Evolutionary conservation across 345 rosid species (phyloP).

Genomic region (Turnera subulata): DNA sequence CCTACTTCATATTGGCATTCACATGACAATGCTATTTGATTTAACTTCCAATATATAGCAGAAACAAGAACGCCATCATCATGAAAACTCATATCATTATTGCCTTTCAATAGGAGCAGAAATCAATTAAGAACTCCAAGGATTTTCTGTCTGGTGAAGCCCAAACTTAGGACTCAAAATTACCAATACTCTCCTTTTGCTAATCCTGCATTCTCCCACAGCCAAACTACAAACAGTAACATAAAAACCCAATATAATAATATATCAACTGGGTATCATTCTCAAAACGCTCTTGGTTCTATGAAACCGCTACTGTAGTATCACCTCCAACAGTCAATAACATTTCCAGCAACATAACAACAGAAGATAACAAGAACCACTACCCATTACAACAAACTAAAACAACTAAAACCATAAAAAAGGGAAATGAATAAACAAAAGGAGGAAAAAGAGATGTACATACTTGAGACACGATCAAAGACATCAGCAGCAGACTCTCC

Average conservation of each 20-base stretch:
- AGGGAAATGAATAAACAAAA: neutral
- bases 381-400: no score
- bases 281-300: no score
- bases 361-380: no score
- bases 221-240: neutral
- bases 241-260: neutral
- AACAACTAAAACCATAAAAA: neutral
- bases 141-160: neutral
- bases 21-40: neutral
- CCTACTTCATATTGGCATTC: no score
- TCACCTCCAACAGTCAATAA: no score
- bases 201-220: neutral
- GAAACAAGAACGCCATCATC: no score
- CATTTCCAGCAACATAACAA: neutral
- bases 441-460: slow-evolving; percentile 5
- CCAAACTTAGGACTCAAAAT: no score
- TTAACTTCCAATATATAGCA: neutral
- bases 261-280: no score
- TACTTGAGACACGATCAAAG: slow-evolving; percentile 94
- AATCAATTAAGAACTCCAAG: neutral
- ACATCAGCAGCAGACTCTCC: slow-evolving; percentile 99
- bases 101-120: neutral
- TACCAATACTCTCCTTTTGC: no score
- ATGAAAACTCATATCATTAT: no score
- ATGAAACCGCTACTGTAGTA: no score